Percentiles rank a stretch among this genome's conserved stretches.
phyloP scores from a whole-genome alignment of 306 rosid genomes.

The Sicyos baderoa region DNA sequence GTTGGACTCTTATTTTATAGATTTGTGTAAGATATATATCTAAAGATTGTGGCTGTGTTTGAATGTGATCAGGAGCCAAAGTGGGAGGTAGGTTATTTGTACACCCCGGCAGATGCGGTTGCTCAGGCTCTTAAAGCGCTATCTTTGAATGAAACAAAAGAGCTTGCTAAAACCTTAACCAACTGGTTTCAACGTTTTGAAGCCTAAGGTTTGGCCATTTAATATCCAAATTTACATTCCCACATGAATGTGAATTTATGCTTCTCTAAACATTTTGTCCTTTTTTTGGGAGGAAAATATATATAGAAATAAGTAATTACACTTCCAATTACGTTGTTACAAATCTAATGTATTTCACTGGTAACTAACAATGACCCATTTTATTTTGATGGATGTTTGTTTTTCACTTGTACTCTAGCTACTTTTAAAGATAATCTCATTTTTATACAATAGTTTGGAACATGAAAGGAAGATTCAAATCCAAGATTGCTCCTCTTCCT shows the following conservation, averaged over 20 bases:
- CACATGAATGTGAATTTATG: background rate
- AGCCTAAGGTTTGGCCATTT: conserved; percentile 22
- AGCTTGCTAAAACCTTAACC: conserved; percentile 48
- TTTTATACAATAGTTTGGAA: too few species aligned
- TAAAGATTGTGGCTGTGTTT: conserved; percentile 2
- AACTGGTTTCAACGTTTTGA: conserved; percentile 66
- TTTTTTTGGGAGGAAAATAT: background rate
- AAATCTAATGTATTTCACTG: background rate
- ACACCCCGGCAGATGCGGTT: conserved; percentile 90
- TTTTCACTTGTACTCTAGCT: background rate
- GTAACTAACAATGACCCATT: background rate
- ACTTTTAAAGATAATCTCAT: too few species aligned
- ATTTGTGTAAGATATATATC: too few species aligned
- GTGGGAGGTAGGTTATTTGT: conserved; percentile 76
- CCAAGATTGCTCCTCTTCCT: too few species aligned
- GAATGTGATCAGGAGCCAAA: conserved; percentile 56
- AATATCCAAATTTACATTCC: background rate
- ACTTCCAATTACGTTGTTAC: background rate
- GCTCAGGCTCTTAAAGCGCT: conserved; percentile 69
- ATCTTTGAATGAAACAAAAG: conserved; percentile 52
- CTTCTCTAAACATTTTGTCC: background rate
- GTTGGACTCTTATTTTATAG: too few species aligned
- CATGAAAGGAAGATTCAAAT: too few species aligned
- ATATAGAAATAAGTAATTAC: too few species aligned
- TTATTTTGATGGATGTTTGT: background rate